These are phyloP conservation scores for Periconia macrospinosa DNA, from an alignment of 2,329 filamentous ascomycete species.

Conservation along the genomic window DNA sequence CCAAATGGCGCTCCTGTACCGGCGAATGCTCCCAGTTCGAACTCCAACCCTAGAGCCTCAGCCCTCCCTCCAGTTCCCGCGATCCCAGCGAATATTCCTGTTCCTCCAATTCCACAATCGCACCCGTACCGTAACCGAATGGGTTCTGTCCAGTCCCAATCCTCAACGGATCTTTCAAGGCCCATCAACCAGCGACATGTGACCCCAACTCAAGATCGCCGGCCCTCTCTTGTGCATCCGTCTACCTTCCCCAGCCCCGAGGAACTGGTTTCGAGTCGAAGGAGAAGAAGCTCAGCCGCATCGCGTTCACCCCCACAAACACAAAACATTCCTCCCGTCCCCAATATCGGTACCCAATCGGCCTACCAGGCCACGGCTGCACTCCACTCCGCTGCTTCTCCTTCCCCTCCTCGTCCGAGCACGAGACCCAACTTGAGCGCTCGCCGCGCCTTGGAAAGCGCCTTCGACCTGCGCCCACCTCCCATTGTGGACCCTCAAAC, in stretches of 20 bases:
- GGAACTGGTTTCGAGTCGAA: slow-evolving; percentile 18
- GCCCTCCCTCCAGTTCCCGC: slow-evolving; percentile 26
- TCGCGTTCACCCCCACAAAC: slow-evolving; percentile 13
- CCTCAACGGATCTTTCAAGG: slow-evolving; percentile 25
- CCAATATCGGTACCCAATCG: slow-evolving; percentile 12
- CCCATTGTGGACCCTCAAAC: slow-evolving; percentile 15
- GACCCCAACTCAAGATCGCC: slow-evolving; percentile 4
- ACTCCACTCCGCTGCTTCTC: not conserved
- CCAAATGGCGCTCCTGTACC: slow-evolving; percentile 33
- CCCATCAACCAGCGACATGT: not conserved
- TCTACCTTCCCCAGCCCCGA: slow-evolving; percentile 37
- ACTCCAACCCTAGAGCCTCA: slow-evolving; percentile 5
- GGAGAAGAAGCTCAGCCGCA: slow-evolving; percentile 26
- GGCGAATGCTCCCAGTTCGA: slow-evolving; percentile 1
- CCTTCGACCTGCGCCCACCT: slow-evolving; percentile 23
- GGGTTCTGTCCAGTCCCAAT: slow-evolving; percentile 20
- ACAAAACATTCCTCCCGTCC: not conserved
- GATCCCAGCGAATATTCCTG: slow-evolving; percentile 23
- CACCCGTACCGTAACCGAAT: slow-evolving; percentile 22
- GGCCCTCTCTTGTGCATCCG: slow-evolving; percentile 37
- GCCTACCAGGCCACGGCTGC: slow-evolving; percentile 20
- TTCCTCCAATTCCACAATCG: slow-evolving; percentile 17
- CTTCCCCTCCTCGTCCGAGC: not conserved
- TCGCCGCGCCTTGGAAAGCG: slow-evolving; percentile 20
- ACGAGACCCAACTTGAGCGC: slow-evolving; percentile 16